Base-by-base conservation (phyloP, 2,329 filamentous ascomycete species). In the Cladobotryum mycophilum region DNA sequence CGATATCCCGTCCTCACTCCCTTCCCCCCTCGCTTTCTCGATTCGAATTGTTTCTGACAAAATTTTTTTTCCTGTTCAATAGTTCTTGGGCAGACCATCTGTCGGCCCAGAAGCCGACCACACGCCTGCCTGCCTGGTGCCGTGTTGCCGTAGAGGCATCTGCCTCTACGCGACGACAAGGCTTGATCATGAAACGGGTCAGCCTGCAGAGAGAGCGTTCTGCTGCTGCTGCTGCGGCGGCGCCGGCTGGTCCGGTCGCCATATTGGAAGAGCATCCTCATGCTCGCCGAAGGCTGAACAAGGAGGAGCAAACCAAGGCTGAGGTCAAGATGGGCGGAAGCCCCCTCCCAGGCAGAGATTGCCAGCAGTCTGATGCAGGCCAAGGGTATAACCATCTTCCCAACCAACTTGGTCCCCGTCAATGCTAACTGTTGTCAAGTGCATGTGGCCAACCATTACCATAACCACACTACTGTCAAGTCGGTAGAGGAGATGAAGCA, bases 181-280 rank as follows among this genome's bases (percentile, higher is more conserved):
- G 64, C 30, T 58, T 51, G 34, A 61, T 68, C 47, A 68, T 68
- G 66, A 67, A 67, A 60, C 63, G 66, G 45, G 59, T 67, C 3
- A 57, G 53, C 14, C 45, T 55, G 15, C 50, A 51, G n/a, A 34
- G 22, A 33, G 17, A 41, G 5, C 36, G 33, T 15, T 30, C 36
- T 18, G 30, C 22, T 17, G 33, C 41, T 41, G 34, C 42, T 30
- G 38, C 18, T 17, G 44, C 40, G 2, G 15, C 20, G 2, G 41
- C 25, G 25, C 25, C 25, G 25, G 25, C 25, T 11, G 25, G 25
- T 30, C 25, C 9, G 6, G 25, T 30, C 25, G 9, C 25, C 25
- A 30, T 30, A 11, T 2, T 30, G 9, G 25, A 30, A 11, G 50
- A 51, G 4, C 25, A 6, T 35, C 55, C 55, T 14, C 53, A 46